These are phyloP conservation scores for Fusarium brevicatenulatum DNA, from an alignment of 2,329 filamentous ascomycete species.

Conservation along the genomic window DNA sequence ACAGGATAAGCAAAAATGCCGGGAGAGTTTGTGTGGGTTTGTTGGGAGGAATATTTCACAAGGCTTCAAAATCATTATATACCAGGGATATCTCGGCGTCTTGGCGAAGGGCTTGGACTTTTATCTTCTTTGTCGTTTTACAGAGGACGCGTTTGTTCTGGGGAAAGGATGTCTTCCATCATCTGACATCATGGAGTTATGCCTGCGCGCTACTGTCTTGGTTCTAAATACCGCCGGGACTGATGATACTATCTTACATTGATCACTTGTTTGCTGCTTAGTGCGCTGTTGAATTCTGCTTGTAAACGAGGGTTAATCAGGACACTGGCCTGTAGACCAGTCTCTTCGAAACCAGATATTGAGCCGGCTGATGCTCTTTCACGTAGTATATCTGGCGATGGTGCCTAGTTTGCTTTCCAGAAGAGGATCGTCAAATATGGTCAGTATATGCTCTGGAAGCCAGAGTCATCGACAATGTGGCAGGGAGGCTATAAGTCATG, in stretches of 20 bases:
- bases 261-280: constrained; percentile 12
- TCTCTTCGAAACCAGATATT: not conserved
- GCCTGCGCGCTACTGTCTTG: constrained; percentile 23
- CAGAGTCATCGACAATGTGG: not conserved
- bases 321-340: not conserved
- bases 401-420: not conserved
- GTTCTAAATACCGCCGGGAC: constrained; percentile 6
- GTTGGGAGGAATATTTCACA: constrained; percentile 25
- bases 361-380: not conserved
- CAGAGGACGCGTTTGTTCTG: constrained; percentile 26
- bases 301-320: not conserved
- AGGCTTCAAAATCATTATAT: constrained; percentile 43
- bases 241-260: constrained; percentile 15
- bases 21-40: constrained; percentile 6
- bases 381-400: not conserved
- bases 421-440: not conserved
- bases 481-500: not conserved
- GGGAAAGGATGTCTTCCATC: constrained; percentile 14
- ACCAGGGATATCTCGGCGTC: constrained; percentile 46
- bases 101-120: constrained; percentile 34
- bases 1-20: not conserved
- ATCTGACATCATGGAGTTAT: constrained; percentile 32
- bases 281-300: not conserved
- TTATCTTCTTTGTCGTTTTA: constrained; percentile 5
- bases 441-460: not conserved